These are phyloP conservation scores for Leptomonas pyrrhocoris DNA, from an alignment of 208 protist species.

Conservation along the genomic window DNA sequence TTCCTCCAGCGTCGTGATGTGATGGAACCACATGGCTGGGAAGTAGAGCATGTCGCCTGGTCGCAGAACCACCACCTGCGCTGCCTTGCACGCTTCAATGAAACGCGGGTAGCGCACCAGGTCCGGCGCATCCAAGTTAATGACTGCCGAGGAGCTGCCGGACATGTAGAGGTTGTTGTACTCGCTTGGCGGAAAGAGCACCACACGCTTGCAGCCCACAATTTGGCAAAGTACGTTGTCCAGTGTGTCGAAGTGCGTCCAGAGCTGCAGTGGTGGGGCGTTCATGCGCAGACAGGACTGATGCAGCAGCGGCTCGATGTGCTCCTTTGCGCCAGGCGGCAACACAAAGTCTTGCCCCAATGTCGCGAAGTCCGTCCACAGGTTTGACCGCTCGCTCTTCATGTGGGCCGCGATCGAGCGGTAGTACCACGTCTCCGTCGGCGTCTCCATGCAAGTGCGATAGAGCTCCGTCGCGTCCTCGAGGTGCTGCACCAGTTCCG, in stretches of 20 bases:
- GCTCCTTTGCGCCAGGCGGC: constrained; percentile 42
- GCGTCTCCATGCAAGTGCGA: constrained; percentile 8
- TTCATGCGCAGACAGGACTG: constrained; percentile 91
- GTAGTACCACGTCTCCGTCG: constrained; percentile 83
- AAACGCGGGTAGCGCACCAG: constrained; percentile 82
- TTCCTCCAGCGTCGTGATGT: constrained; percentile 73
- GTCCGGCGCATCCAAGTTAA: constrained; percentile 81
- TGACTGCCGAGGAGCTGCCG: constrained; percentile 85
- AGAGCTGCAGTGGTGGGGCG: constrained; percentile 86
- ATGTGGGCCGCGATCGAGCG: constrained; percentile 84
- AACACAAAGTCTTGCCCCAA: constrained; percentile 80
- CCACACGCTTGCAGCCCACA: constrained; percentile 87
- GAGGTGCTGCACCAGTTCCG: constrained; percentile 73
- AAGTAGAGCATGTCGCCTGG: constrained; percentile 95
- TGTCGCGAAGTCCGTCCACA: constrained; percentile 82
- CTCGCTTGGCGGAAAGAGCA: constrained; percentile 88
- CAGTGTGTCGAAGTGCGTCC: constrained; percentile 94
- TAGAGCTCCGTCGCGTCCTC: constrained; percentile 31
- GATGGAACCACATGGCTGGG: constrained; percentile 93
- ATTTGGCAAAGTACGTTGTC: constrained; percentile 95
- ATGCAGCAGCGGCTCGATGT: constrained; percentile 74
- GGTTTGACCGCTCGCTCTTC: constrained; percentile 82
- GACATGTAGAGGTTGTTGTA: constrained; percentile 91
- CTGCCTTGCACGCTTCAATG: constrained; percentile 73
- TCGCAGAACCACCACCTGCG: constrained; percentile 72